Conservation (phyloP, 2,329 filamentous ascomycete genomes). For the Diaporthe eres region DNA sequence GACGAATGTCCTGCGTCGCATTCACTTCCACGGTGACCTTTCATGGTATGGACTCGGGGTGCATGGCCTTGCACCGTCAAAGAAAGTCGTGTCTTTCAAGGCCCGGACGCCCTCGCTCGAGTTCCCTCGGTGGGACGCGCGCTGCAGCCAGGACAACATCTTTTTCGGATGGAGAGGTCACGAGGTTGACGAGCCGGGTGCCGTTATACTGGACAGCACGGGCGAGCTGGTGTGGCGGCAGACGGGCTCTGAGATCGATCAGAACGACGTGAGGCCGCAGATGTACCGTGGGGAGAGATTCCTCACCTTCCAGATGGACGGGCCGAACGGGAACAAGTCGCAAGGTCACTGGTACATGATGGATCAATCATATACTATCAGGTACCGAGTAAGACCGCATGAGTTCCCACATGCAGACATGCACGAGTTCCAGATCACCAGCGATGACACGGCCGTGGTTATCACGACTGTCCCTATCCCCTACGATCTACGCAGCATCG, state of each 20-base stretch:
- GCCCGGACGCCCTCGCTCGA: constrained; percentile 39
- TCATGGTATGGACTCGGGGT: constrained; percentile 40
- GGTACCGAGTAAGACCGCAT: constrained; percentile 40
- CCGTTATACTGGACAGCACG: constrained; percentile 46
- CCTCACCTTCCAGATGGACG: constrained; percentile 53
- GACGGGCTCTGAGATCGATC: constrained; percentile 43
- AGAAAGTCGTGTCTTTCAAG: constrained; percentile 41
- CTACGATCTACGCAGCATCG: constrained; percentile 50
- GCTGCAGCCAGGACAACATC: constrained; percentile 42
- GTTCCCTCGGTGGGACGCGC: constrained; percentile 42
- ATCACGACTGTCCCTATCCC: constrained; percentile 56
- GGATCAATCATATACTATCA: constrained; percentile 40
- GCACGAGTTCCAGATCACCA: constrained; percentile 60
- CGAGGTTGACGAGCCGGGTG: constrained; percentile 42
- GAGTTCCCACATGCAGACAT: constrained; percentile 53
- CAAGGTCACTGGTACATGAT: constrained; percentile 41
- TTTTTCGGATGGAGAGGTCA: constrained; percentile 43
- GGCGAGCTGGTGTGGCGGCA: constrained; percentile 47
- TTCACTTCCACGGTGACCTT: constrained; percentile 40
- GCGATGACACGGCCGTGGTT: constrained; percentile 57
- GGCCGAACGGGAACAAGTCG: constrained; percentile 27
- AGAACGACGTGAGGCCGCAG: constrained; percentile 47
- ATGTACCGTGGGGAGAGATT: constrained; percentile 50
- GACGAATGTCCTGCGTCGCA: constrained; percentile 33
- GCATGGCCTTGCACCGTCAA: constrained; percentile 38